A percentile compares a stretch with the other conserved stretches of the same genome.
Conservation (phyloP, 2,329 filamentous ascomycete genomes). For the Tolypocladium ophioglossoides region DNA sequence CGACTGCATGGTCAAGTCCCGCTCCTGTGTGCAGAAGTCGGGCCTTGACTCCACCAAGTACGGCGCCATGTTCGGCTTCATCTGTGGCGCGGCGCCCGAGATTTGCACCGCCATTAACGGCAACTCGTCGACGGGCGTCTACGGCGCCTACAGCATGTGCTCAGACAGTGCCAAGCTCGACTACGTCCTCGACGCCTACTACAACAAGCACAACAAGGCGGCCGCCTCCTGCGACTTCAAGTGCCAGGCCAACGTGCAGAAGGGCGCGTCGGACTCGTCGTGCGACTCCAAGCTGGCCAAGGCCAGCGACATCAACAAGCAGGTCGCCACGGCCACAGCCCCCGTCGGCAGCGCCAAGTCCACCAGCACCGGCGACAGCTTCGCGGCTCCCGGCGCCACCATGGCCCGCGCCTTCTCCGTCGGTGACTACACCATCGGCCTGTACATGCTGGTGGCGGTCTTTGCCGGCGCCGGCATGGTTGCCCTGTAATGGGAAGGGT, state of each 20-base stretch:
- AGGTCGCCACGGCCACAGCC: slow-evolving; percentile 34
- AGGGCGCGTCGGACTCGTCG: slow-evolving; percentile 31
- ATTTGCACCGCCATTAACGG: slow-evolving; percentile 58
- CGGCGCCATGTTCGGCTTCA: slow-evolving; percentile 59
- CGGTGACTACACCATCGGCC: slow-evolving; percentile 36
- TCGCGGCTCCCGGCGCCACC: slow-evolving; percentile 24
- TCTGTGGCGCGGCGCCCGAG: slow-evolving; percentile 49
- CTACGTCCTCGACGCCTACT: slow-evolving; percentile 66
- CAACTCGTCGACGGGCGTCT: slow-evolving; percentile 37
- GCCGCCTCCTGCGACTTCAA: slow-evolving; percentile 58
- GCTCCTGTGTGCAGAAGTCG: slow-evolving; percentile 58
- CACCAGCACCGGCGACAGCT: slow-evolving; percentile 17
- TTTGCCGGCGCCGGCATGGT: slow-evolving; percentile 43
- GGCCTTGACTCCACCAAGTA: slow-evolving; percentile 47
- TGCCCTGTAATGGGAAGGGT: slow-evolving; percentile 31
- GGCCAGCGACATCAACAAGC: slow-evolving; percentile 47
- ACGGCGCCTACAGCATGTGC: slow-evolving; percentile 75
- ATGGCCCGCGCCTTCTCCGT: slow-evolving; percentile 30
- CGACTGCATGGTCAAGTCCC: slow-evolving; percentile 69
- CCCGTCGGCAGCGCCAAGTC: slow-evolving; percentile 14
- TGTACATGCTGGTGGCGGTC: slow-evolving; percentile 42
- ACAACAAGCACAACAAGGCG: slow-evolving; percentile 42
- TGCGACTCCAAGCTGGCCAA: slow-evolving; percentile 51
- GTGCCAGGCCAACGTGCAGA: slow-evolving; percentile 50
- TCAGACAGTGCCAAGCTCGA: slow-evolving; percentile 57